phyloP scores from a whole-genome alignment of 352 stramenopile species.

The Globisporangium apiculatum region DNA sequence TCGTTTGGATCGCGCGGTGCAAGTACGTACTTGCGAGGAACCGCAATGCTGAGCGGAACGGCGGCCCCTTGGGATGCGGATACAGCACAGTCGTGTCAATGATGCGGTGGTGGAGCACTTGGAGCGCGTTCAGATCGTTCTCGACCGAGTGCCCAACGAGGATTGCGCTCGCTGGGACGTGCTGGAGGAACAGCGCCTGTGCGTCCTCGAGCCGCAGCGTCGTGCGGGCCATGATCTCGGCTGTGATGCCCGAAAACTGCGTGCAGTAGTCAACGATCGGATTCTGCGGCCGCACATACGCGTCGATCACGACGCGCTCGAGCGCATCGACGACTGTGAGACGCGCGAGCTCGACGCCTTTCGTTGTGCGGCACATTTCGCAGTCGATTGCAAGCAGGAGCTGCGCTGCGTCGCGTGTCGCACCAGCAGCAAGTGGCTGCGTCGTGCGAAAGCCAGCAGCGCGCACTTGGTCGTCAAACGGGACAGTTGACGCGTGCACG shows the following conservation, averaged over 20 bases:
- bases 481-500: constrained; percentile 43
- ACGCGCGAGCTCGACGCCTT: constrained; percentile 74
- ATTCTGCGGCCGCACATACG: constrained; percentile 74
- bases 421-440: constrained; percentile 21
- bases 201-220: constrained; percentile 53
- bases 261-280: constrained; percentile 87
- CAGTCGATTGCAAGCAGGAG: constrained; percentile 77
- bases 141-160: constrained; percentile 87
- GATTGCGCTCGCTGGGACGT: constrained; percentile 64
- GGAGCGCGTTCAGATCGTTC: constrained; percentile 72
- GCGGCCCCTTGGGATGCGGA: constrained; percentile 67
- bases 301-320: constrained; percentile 67
- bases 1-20: constrained; percentile 65
- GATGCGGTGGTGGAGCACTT: constrained; percentile 61
- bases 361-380: constrained; percentile 85
- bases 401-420: constrained; percentile 26
- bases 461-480: constrained; percentile 33
- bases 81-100: constrained; percentile 83
- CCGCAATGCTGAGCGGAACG: constrained; percentile 69
- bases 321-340: constrained; percentile 65
- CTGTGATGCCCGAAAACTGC: constrained; percentile 79
- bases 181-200: constrained; percentile 49
- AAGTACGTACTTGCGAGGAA: constrained; percentile 72
- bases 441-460: constrained; percentile 40
- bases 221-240: constrained; percentile 69